Conservation (phyloP, 2,329 filamentous ascomycete species). For the Nigrospora osmanthi region DNA sequence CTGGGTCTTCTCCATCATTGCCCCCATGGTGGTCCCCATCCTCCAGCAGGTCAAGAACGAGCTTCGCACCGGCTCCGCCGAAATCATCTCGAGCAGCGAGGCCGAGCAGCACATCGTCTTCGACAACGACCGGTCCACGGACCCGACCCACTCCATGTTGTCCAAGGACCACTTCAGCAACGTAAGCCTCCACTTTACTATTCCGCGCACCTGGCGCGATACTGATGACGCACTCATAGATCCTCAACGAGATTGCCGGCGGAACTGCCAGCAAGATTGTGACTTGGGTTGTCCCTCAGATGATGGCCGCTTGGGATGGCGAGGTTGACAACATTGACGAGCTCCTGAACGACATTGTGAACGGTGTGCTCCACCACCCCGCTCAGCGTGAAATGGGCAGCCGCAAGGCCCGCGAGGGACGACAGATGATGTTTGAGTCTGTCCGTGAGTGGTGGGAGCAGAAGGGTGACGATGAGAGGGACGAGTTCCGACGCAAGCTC, state of each 20-base stretch:
- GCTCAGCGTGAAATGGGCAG: conserved; percentile 64
- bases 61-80: conserved; percentile 74
- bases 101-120: conserved; percentile 85
- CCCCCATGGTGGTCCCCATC: conserved; percentile 79
- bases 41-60: conserved; percentile 82
- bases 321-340: conserved; percentile 61
- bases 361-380: conserved; percentile 82
- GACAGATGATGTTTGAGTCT: conserved; percentile 68
- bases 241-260: conserved; percentile 83
- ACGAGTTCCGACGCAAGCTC: conserved; percentile 66
- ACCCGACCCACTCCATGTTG: conserved; percentile 92
- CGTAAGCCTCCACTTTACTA: conserved; percentile 28
- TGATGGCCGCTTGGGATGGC: conserved; percentile 84
- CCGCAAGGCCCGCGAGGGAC: conserved; percentile 65
- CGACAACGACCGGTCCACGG: conserved; percentile 63
- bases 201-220: neutral
- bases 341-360: conserved; percentile 68
- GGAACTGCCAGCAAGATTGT: conserved; percentile 72
- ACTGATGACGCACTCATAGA: conserved; percentile 22
- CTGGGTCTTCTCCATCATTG: conserved; percentile 87
- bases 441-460: conserved; percentile 77
- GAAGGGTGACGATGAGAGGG: conserved; percentile 52
- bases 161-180: conserved; percentile 95
- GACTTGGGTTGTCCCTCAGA: conserved; percentile 79
- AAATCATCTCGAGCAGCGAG: conserved; percentile 79